Evolutionary conservation across 495 filamentous ascomycete genomes (phyloP).

Genomic region (Xylaria grammica): DNA sequence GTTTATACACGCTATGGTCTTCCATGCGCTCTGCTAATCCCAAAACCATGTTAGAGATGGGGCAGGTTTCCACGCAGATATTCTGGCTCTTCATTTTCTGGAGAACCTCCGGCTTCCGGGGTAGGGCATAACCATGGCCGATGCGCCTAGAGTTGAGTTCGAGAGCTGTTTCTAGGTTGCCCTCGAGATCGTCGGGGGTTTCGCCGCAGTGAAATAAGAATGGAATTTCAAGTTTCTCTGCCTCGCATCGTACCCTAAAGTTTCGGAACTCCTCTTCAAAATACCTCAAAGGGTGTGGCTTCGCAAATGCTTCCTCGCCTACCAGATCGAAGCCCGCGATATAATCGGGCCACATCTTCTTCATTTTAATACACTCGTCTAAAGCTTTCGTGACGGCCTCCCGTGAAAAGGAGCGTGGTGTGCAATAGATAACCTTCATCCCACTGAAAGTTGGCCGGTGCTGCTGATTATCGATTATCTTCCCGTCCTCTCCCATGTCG

Average conservation of each 20-base stretch:
- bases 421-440: conserved; percentile 60
- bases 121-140: conserved; percentile 89
- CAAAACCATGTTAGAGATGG: conserved; percentile 84
- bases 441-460: conserved; percentile 42
- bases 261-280: conserved; percentile 79
- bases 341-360: conserved; percentile 69
- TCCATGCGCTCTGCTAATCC: conserved; percentile 53
- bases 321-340: conserved; percentile 88
- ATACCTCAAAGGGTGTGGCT: conserved; percentile 69
- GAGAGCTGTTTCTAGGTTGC: conserved; percentile 88
- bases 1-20: conserved; percentile 54
- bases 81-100: conserved; percentile 79
- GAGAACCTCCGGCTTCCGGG: conserved; percentile 83
- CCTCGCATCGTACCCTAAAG: conserved; percentile 75
- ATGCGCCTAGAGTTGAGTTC: conserved; percentile 83
- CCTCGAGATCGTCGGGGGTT: conserved; percentile 78
- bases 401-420: conserved; percentile 60
- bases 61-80: conserved; percentile 87
- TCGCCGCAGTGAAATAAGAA: conserved; percentile 97
- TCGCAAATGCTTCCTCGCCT: conserved; percentile 72
- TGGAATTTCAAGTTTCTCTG: conserved; percentile 78
- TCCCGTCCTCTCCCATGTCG: conserved; percentile 32
- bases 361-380: conserved; percentile 78
- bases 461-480: conserved; percentile 28
- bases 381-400: conserved; percentile 67